These are phyloP conservation scores for Botrytis pseudocinerea DNA, from an alignment of 2,329 filamentous ascomycete species.

Conservation along the genomic window DNA sequence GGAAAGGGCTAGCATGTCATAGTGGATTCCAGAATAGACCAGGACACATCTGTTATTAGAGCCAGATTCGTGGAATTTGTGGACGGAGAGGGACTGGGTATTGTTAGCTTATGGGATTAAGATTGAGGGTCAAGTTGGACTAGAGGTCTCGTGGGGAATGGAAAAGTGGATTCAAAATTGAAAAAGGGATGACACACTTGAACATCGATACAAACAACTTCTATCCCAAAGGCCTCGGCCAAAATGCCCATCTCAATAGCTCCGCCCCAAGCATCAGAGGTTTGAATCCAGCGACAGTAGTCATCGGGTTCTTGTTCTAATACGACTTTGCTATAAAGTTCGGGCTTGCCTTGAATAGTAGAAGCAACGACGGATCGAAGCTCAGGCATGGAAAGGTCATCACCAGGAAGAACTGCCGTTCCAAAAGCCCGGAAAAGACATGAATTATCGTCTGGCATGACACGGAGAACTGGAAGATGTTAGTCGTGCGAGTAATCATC, in stretches of 20 bases:
- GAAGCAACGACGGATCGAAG: slow-evolving; percentile 77
- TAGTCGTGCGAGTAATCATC: slow-evolving; percentile 7
- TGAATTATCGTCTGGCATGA: slow-evolving; percentile 96
- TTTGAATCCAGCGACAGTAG: slow-evolving; percentile 81
- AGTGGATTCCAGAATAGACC: slow-evolving; percentile 91
- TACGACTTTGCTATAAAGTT: slow-evolving; percentile 73
- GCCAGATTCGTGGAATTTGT: slow-evolving; percentile 70
- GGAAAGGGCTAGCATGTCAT: slow-evolving; percentile 80
- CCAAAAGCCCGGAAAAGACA: slow-evolving; percentile 92
- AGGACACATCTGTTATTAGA: slow-evolving; percentile 63
- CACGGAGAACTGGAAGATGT: slow-evolving; percentile 64
- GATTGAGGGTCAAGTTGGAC: neutral
- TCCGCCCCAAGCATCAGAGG: slow-evolving; percentile 83
- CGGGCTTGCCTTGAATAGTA: slow-evolving; percentile 71
- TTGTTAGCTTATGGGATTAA: slow-evolving; percentile 41
- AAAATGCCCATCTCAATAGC: slow-evolving; percentile 87
- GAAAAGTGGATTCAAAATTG: neutral
- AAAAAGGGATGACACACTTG: slow-evolving; percentile 44
- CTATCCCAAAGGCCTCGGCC: slow-evolving; percentile 79
- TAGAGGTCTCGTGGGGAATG: neutral
- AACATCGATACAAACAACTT: slow-evolving; percentile 84
- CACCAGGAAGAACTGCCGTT: slow-evolving; percentile 65
- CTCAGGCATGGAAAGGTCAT: slow-evolving; percentile 66
- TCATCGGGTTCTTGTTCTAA: slow-evolving; percentile 68
- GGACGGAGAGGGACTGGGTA: slow-evolving; percentile 56